phyloP scores from a whole-genome alignment of 139 green algal species.

The Edaphochlamys debaryana region DNA sequence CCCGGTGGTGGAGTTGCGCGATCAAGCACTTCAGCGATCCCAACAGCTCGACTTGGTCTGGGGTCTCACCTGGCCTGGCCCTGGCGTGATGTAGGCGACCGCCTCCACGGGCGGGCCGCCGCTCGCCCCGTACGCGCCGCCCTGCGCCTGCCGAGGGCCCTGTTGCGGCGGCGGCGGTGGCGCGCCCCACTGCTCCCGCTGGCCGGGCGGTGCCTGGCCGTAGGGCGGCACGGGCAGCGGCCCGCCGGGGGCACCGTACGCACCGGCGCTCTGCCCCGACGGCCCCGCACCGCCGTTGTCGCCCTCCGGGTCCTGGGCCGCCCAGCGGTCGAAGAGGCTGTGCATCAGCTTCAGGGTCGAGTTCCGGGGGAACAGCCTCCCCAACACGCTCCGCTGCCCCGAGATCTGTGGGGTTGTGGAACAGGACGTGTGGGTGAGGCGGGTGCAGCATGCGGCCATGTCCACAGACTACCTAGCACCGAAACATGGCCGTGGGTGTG shows the following conservation, averaged over 20 bases:
- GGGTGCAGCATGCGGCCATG: too few relatives aligned
- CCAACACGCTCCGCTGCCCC: neutral
- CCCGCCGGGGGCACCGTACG: neutral
- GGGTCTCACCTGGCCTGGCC: too few relatives aligned
- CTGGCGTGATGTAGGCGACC: neutral
- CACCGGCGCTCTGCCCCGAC: neutral
- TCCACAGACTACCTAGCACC: too few relatives aligned
- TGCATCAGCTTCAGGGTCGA: constrained; percentile 9
- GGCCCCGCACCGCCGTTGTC: neutral
- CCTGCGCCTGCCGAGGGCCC: too few relatives aligned
- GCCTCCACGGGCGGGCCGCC: neutral
- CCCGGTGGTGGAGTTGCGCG: too few relatives aligned
- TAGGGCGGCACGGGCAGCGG: too few relatives aligned
- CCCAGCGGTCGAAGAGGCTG: constrained; percentile 10
- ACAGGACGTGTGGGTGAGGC: too few relatives aligned
- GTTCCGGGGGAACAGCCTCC: neutral
- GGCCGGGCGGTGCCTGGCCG: neutral
- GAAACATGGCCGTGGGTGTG: too few relatives aligned
- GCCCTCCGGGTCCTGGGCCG: neutral
- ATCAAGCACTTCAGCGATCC: too few relatives aligned
- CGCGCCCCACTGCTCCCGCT: neutral
- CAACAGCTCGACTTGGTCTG: too few relatives aligned
- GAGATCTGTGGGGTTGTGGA: too few relatives aligned
- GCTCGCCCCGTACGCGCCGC: too few relatives aligned
- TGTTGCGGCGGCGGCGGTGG: neutral